Base-by-base conservation (phyloP, 768 basidiomycete species). In the Calocybe cyanea region DNA sequence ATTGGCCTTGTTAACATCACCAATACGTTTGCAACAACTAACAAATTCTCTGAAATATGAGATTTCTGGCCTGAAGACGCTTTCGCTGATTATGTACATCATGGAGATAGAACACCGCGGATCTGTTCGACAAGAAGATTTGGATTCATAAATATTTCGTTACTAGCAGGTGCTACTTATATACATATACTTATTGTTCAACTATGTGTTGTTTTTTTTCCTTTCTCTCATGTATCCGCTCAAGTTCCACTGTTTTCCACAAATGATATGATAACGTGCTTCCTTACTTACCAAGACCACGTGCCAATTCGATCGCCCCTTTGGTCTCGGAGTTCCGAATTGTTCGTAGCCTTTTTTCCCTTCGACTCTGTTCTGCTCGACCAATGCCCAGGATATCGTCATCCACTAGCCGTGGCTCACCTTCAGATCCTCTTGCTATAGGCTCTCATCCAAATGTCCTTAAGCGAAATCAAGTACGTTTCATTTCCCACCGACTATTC, bases 391-490 rank as follows among this genome's bases (percentile, higher is more conserved):
- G 69, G 59, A 63, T 56, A 33, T 43, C 60, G 19, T 50, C 59
- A 39, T 56, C 60, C n/a, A 54, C 55, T 36, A 52, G 57, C 43
- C 57, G 60, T 41, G 47, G 52, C n/a, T 47, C 57, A 20, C 51
- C 58, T 55, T 57, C 62, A 30, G 56, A 59, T 52, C 59, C 61
- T 37, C 41, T 60, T 25, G 35, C 61, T 10, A 45, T 57, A 33
- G 57, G 59, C 45, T 52, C 62, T 35, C 70, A 73, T 51, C 70
- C 72, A 3, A 77, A 73, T 56, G 73, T 76, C 21, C 61, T 77
- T 21, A 79, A 77, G 53, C 61, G 77, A 41, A 79, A 79, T 51
- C 77, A 77, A 59, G 77, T 73, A 44, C 34, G 69, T 57, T 32
- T 32, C 24, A 36, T 31, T 41, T 32, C 45, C 15, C 33, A 38